Conservation (phyloP, 2,329 filamentous ascomycete genomes). For the Phyllachora maydis region DNA sequence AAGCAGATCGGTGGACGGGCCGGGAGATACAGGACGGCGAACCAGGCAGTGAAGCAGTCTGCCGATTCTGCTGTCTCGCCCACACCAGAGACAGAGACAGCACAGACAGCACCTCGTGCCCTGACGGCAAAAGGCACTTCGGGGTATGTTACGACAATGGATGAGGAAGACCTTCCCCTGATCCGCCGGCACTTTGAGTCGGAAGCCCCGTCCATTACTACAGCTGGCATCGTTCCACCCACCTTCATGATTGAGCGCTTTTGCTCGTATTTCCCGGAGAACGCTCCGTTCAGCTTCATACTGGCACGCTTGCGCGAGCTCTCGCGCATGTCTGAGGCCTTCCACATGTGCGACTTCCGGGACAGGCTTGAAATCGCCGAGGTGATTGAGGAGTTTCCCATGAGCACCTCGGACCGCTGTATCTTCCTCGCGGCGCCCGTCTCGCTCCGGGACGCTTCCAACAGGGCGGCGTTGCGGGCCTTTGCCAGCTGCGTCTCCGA, state of each 20-base stretch:
- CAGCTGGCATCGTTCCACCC: conserved; percentile 59
- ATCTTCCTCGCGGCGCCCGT: conserved; percentile 55
- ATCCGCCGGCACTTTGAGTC: conserved; percentile 41
- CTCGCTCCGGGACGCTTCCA: conserved; percentile 24
- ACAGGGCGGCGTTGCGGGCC: conserved; percentile 31
- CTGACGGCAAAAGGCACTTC: conserved; percentile 10
- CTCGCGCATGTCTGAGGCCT: conserved; percentile 39
- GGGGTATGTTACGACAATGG: conserved; percentile 64
- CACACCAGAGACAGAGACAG: conserved; percentile 1
- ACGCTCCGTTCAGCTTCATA: conserved; percentile 68
- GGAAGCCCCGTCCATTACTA: conserved; percentile 43
- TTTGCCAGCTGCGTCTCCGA: conserved; percentile 51
- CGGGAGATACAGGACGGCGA: conserved; percentile 62
- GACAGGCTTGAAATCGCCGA: conserved; percentile 50
- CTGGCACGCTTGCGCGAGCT: conserved; percentile 55
- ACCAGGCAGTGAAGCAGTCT: conserved; percentile 14
- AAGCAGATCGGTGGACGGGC: conserved; percentile 93
- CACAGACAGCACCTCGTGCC: no score
- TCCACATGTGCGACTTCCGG: conserved; percentile 46
- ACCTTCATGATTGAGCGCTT: conserved; percentile 53
- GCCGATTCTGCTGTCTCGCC: neutral
- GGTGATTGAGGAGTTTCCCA: conserved; percentile 47
- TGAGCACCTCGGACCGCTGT: conserved; percentile 56
- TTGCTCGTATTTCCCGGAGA: conserved; percentile 58
- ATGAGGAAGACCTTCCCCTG: conserved; percentile 41